Evolutionary conservation across 768 basidiomycete genomes (phyloP).

Genomic region (Pleurotus djamor): DNA sequence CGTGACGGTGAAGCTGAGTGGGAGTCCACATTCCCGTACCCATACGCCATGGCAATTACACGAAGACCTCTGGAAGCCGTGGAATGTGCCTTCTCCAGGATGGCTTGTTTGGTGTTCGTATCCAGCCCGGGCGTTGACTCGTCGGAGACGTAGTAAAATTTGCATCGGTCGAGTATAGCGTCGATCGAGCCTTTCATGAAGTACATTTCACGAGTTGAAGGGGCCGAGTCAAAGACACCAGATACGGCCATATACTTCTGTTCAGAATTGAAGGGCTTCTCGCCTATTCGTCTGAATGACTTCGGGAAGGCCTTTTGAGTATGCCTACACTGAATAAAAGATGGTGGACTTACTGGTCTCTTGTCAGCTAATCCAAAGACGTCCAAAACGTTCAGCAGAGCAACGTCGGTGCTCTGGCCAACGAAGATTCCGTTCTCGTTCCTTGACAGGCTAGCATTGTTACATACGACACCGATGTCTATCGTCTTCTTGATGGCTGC

Average conservation of each 20-base stretch:
- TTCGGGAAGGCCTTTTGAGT: constrained; percentile 18
- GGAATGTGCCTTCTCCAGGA: constrained; percentile 67
- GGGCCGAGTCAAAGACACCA: constrained; percentile 36
- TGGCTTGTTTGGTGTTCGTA: constrained; percentile 58
- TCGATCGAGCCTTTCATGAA: constrained; percentile 95
- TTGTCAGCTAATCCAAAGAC: constrained; percentile 68
- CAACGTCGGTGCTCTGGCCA: constrained; percentile 94
- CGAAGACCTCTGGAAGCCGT: constrained; percentile 78
- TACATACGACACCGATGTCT: constrained; percentile 86
- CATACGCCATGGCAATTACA: constrained; percentile 91
- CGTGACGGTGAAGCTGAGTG: constrained; percentile 13
- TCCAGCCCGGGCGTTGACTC: constrained; percentile 86
- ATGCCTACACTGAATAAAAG: no score
- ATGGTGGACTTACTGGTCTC: constrained; percentile 49
- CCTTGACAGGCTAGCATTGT: constrained; percentile 68
- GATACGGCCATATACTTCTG: constrained; percentile 92
- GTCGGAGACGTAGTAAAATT: constrained; percentile 86
- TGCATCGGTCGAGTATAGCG: constrained; percentile 80
- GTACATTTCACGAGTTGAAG: constrained; percentile 64
- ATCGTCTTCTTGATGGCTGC: constrained; percentile 73
- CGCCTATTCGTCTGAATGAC: constrained; percentile 70
- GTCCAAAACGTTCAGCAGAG: constrained; percentile 77
- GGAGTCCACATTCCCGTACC: constrained; percentile 45
- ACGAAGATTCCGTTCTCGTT: constrained; percentile 73
- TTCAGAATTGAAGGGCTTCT: constrained; percentile 92